Base-by-base conservation (phyloP, 2,329 filamentous ascomycete species). In the Hypoxylon sp. region DNA sequence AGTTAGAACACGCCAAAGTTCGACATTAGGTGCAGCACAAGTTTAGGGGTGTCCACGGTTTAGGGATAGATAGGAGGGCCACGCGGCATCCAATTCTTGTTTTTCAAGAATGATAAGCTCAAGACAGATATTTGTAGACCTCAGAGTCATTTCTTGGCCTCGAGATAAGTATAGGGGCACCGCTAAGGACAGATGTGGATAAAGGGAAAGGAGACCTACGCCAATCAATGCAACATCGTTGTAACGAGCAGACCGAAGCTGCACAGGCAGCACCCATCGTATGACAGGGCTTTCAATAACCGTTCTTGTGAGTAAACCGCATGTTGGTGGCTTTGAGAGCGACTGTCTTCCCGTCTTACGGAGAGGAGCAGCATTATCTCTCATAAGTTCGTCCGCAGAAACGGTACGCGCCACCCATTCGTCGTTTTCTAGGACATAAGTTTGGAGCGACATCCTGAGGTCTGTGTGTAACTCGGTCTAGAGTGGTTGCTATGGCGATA, bases 191-290 rank as follows among this genome's bases (percentile, higher is more conserved):
- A 16, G 18, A 33, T 6, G 20, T 60, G 9, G 20, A 44, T 20
- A 50, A 51, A 32, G 18, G 20, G 18, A 38, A 44, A 44, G 48
- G 7, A 20, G 20, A 84, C 88, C 79, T 83, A 91, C 89, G 56
- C 93, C 92, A 61, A 99, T 85, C 72, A 97, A 93, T 36, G 94
- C 90, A 68, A 97, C 87, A 80, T 98, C 94, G 71, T 96, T 93
- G 64, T 89, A 83, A 44, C 84, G 78, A 53, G 84, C 82, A 58
- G 89, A 89, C 61, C 94, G 86, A 63, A 98, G 82, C 64, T 90
- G 87, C n/a, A 90, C 92, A 11, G 93, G 92, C 12, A 97, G 81
- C 44, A 97, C 90, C 82, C 87, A 91, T 74, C 90, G 90, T 59
- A 91, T 85, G 33, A 91, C 82, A 1, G 94, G 91, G 67, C 92